A percentile compares a stretch with the other conserved stretches of the same genome.
phyloP scores from a whole-genome alignment of 2,329 filamentous ascomycete genomes.

The Dothistroma septosporum region DNA sequence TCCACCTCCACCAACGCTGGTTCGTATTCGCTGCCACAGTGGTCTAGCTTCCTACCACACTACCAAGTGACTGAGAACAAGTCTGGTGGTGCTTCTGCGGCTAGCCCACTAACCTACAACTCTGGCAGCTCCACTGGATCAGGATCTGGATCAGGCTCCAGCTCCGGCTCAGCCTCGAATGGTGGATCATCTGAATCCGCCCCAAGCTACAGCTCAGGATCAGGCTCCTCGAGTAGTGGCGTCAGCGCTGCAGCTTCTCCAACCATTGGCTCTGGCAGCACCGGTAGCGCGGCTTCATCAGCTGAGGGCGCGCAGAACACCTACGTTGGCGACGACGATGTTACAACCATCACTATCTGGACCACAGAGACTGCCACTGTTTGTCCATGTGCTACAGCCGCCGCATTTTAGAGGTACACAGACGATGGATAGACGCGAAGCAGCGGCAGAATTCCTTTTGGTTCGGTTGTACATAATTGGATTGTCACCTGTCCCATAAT shows the following conservation, averaged over 20 bases:
- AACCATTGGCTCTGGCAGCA: background rate
- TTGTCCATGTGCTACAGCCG: background rate
- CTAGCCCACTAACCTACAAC: background rate
- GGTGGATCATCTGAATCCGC: background rate
- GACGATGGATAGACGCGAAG: background rate
- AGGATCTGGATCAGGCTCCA: background rate
- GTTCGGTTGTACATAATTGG: background rate
- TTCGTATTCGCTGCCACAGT: conserved; percentile 22
- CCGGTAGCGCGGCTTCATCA: background rate
- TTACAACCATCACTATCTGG: background rate
- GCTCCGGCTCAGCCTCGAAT: background rate
- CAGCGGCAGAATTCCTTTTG: background rate
- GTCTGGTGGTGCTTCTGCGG: conserved; percentile 21
- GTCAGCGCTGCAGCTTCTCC: background rate
- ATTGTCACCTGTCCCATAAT: background rate
- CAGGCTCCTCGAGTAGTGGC: background rate
- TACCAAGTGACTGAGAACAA: conserved; percentile 26
- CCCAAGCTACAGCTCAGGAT: background rate
- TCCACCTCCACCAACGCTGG: conserved; percentile 30
- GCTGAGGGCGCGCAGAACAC: background rate
- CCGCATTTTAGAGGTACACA: background rate
- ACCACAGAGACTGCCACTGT: background rate
- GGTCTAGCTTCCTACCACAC: conserved; percentile 25
- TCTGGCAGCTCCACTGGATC: background rate
- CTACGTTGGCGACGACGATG: background rate